A percentile compares a stretch with the other conserved stretches of the same genome.
phyloP scores from a whole-genome alignment of 2,329 filamentous ascomycete genomes.

The Sordariomycetes sp. region DNA sequence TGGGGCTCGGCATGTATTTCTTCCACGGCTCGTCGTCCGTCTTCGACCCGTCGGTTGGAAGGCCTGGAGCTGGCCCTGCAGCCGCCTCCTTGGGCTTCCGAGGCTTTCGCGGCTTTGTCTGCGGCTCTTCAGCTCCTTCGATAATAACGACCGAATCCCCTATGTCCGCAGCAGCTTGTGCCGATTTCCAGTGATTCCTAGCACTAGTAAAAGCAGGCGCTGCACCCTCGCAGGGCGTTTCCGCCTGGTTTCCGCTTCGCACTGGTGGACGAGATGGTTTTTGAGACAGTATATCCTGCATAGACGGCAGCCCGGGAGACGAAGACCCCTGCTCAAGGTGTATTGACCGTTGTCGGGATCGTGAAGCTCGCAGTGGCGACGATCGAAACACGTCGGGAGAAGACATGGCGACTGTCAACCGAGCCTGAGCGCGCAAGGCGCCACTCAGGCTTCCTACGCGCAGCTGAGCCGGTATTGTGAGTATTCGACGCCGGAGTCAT shows the following conservation, averaged over 20 bases:
- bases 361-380: constrained; percentile 20
- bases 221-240: constrained; percentile 25
- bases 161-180: constrained; percentile 12
- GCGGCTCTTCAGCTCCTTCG: constrained; percentile 10
- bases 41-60: constrained; percentile 5
- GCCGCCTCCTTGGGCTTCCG: constrained; percentile 2
- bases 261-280: constrained; percentile 18
- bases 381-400: constrained; percentile 22
- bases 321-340: no score
- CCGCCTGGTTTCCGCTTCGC: constrained; percentile 24
- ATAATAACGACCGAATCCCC: constrained; percentile 11
- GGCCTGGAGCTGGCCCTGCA: background rate
- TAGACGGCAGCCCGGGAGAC: constrained; percentile 45
- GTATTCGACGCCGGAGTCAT: no score
- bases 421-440: constrained; percentile 33
- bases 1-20: constrained; percentile 18
- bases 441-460: constrained; percentile 24
- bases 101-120: constrained; percentile 10
- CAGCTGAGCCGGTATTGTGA: no score
- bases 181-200: constrained; percentile 23
- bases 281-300: constrained; percentile 37
- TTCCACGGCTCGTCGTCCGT: constrained; percentile 22
- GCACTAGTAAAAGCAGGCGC: constrained; percentile 31
- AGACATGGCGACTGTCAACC: constrained; percentile 16
- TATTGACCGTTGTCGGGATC: constrained; percentile 9